Base-by-base conservation (phyloP, 306 rosid genomes). In the Vigna hirtella region DNA sequence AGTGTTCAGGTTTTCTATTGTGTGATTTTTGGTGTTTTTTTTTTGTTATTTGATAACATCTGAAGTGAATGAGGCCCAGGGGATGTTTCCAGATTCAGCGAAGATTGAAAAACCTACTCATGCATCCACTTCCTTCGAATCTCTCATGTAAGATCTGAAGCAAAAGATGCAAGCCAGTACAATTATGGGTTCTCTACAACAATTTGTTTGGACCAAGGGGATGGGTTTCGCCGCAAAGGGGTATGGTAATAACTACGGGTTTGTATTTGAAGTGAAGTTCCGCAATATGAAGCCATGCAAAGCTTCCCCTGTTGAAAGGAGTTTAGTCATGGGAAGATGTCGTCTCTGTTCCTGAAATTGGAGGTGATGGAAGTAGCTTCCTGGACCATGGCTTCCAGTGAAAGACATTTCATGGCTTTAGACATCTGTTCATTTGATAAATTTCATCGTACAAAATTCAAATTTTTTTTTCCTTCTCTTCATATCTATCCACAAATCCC, bases 31-130 rank as follows among this genome's bases (percentile, higher is more conserved):
- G 70, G 45, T 36, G n/a, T 57, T 64, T 43, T 53, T 38, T 18
- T 53, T 38, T 14, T 22, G 71, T 74, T 74, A 55, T 72, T 50
- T 66, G 53, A 30, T 79, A 83, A 86, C 22, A 34, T 77, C 85
- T 78, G 83, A 72, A 65, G 93, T 66, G 34, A 91, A 73, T 8
- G 93, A 85, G 77, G 50, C 72, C 18, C 49, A 38, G 4, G 83
- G 73, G 56, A 86, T 69, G 22, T 83, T 84, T 1, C 18, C 79
- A 0, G 90, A 82, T 81, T 56, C 10, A 18, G 88, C 62, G 48
- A 88, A 83, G 53, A 81, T 70, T 28, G 82, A 77, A 68, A 70
- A 66, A 13, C 53, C 70, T 72, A 51, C 61, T 49, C 81, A 53
- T 52, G 79, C 63, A 36, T 24, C 83, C 28, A 69, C 86, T 14